These are phyloP conservation scores for Penicillium expansum DNA, from an alignment of 2,329 filamentous ascomycete species.

Conservation along the genomic window DNA sequence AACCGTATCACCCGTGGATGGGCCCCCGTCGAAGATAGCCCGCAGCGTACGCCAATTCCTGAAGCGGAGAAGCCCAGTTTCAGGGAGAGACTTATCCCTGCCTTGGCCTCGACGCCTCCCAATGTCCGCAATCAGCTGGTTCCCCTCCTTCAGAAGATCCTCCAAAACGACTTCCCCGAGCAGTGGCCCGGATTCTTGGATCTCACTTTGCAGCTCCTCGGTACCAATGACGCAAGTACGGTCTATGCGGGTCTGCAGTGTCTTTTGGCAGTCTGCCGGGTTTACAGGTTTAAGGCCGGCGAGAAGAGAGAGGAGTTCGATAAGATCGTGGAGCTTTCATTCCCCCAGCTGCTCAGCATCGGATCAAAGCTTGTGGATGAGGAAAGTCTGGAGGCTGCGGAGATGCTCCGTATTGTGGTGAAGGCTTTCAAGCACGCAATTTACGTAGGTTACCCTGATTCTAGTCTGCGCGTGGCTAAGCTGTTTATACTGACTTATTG, in stretches of 20 bases:
- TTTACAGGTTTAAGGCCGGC: constrained; percentile 89
- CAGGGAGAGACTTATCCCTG: constrained; percentile 81
- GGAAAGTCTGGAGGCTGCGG: constrained; percentile 87
- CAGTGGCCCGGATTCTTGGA: constrained; percentile 94
- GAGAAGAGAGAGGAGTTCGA: constrained; percentile 81
- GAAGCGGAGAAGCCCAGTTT: constrained; percentile 88
- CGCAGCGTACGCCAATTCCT: constrained; percentile 70
- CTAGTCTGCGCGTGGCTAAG: constrained; percentile 10
- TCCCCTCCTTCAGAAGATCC: constrained; percentile 90
- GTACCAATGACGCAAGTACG: constrained; percentile 78
- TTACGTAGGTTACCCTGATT: constrained; percentile 62
- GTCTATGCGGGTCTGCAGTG: constrained; percentile 94
- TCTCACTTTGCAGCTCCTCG: constrained; percentile 83
- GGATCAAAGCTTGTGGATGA: constrained; percentile 87
- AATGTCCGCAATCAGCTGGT: constrained; percentile 89
- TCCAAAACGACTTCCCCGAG: constrained; percentile 91
- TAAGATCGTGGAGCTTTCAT: constrained; percentile 86
- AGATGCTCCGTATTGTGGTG: constrained; percentile 92
- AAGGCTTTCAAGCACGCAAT: constrained; percentile 99
- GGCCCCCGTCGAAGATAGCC: constrained; percentile 72
- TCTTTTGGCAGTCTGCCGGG: constrained; percentile 87
- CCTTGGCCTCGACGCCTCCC: constrained; percentile 75
- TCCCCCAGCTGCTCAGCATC: constrained; percentile 81
- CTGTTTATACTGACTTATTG: constrained; percentile 32
- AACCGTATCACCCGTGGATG: constrained; percentile 94